Evolutionary conservation across 805 yeast genomes (phyloP).

Genomic region (Debaryomyces castellii): DNA sequence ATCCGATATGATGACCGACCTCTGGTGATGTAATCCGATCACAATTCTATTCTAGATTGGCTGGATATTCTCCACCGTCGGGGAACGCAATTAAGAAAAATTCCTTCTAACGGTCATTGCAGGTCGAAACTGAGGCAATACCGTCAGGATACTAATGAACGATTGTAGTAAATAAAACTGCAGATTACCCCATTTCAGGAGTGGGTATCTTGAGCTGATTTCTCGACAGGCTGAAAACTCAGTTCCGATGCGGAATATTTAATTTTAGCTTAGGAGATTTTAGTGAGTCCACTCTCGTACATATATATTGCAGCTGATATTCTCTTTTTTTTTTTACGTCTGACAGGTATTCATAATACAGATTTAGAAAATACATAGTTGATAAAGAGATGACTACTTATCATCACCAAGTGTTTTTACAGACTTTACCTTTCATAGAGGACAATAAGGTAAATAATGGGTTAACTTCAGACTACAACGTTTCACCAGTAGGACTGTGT

Average conservation of each 20-base stretch:
- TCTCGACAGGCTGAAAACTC: slow-evolving; percentile 2
- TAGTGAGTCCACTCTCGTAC: background rate
- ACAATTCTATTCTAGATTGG: background rate
- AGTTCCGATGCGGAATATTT: slow-evolving; percentile 8
- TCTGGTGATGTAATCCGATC: background rate
- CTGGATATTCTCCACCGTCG: slow-evolving; percentile 1
- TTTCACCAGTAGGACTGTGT: slow-evolving; percentile 4
- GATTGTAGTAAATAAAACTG: background rate
- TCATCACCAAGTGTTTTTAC: slow-evolving; percentile 5
- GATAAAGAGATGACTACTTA: slow-evolving; percentile 1
- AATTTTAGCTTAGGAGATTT: background rate
- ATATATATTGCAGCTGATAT: slow-evolving; percentile 3
- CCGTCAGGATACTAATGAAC: background rate
- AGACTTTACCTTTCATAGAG: slow-evolving; percentile 1
- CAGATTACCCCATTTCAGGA: slow-evolving; percentile 1
- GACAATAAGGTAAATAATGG: background rate
- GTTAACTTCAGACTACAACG: background rate
- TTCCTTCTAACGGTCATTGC: background rate
- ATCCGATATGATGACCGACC: slow-evolving; percentile 1
- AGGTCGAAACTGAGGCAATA: background rate
- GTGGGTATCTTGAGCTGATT: background rate
- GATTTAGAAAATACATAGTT: background rate
- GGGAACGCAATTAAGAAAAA: background rate
- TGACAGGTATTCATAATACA: background rate
- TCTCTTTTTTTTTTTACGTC: background rate